A percentile compares a stretch with the other conserved stretches of the same genome.
Evolutionary conservation across 768 basidiomycete genomes (phyloP).

Genomic region (Boletus subparvulus): DNA sequence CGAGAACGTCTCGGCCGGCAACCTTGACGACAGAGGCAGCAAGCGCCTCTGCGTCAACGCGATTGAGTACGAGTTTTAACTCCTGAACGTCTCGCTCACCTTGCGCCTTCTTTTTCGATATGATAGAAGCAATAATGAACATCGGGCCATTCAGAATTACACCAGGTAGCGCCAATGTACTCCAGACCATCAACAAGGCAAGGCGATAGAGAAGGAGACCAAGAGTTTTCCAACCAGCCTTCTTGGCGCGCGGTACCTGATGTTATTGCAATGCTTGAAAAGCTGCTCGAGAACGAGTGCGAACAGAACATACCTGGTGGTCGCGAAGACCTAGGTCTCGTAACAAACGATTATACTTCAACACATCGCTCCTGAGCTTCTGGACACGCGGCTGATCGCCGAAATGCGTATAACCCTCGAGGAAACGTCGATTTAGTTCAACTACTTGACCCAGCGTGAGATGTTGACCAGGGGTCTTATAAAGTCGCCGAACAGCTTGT

Average conservation of each 20-base stretch:
- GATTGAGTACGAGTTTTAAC: not conserved
- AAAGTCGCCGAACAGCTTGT: constrained; percentile 90
- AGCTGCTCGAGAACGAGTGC: not conserved
- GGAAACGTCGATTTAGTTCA: constrained; percentile 87
- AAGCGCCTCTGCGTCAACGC: constrained; percentile 69
- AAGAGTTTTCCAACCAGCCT: constrained; percentile 83
- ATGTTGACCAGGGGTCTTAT: constrained; percentile 92
- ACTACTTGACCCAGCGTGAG: constrained; percentile 94
- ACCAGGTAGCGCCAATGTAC: constrained; percentile 83
- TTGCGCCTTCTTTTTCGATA: constrained; percentile 87
- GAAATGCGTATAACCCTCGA: constrained; percentile 91
- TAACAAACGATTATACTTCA: constrained; percentile 86
- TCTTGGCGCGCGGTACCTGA: constrained; percentile 84
- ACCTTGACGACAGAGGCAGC: constrained; percentile 95
- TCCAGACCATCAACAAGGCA: constrained; percentile 76
- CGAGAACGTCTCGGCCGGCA: constrained; percentile 93
- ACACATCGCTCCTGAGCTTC: constrained; percentile 73
- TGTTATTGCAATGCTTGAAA: not conserved
- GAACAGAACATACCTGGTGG: constrained; percentile 64
- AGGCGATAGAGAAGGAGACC: constrained; percentile 82
- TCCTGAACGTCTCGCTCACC: constrained; percentile 41
- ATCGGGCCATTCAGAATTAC: constrained; percentile 91
- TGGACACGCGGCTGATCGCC: constrained; percentile 89
- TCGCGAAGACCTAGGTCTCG: constrained; percentile 90
- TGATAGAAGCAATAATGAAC: constrained; percentile 84